These are phyloP conservation scores for Plenodomus lindquistii DNA, from an alignment of 2,329 filamentous ascomycete species.

Conservation along the genomic window DNA sequence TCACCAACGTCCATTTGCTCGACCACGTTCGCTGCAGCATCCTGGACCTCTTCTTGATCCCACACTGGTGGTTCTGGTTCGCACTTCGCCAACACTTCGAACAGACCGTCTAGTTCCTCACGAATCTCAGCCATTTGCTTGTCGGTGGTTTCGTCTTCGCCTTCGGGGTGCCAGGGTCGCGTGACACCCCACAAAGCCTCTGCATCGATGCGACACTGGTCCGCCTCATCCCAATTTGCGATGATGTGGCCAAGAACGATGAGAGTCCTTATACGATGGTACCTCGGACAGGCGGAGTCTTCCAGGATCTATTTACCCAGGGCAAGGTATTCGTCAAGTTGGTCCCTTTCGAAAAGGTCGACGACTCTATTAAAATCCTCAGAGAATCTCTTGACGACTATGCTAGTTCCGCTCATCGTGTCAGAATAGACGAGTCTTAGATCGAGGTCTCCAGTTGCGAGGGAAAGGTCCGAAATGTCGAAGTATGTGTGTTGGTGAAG, in stretches of 20 bases:
- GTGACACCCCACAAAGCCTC: not conserved
- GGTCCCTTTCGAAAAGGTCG: not conserved
- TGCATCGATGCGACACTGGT: not conserved
- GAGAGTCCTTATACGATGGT: not conserved
- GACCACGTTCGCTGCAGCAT: not conserved
- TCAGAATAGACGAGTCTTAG: too few species aligned
- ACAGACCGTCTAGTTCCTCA: not conserved
- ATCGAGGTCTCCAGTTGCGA: too few species aligned
- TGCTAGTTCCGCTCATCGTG: not conserved
- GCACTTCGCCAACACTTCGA: not conserved
- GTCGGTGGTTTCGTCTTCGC: not conserved
- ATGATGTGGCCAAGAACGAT: not conserved
- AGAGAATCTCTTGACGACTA: not conserved
- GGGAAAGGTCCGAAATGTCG: too few species aligned
- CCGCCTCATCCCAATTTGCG: not conserved
- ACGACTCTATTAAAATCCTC: not conserved
- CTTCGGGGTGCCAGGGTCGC: not conserved
- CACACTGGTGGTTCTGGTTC: not conserved
- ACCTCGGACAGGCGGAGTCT: not conserved
- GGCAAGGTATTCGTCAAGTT: not conserved
- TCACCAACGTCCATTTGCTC: not conserved
- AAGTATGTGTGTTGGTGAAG: too few species aligned
- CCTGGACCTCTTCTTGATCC: not conserved
- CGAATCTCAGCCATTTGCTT: not conserved
- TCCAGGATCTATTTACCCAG: not conserved